phyloP scores from a whole-genome alignment of 495 filamentous ascomycete genomes.

The Pseudotulostoma volvatum region DNA sequence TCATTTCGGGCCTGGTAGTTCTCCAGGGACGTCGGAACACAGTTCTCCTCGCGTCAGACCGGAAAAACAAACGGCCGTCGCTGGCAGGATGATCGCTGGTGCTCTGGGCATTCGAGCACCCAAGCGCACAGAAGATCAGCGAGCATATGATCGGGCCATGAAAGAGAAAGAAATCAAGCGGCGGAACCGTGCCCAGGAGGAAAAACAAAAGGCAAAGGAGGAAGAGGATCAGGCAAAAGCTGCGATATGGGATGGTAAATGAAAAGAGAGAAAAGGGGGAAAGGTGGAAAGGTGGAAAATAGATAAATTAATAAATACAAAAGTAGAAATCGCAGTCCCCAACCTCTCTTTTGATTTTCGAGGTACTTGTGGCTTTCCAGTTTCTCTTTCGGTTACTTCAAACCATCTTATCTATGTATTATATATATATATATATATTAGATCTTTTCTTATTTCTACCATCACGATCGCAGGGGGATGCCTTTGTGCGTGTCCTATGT shows the following conservation, averaged over 20 bases:
- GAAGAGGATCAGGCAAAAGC: slow-evolving; percentile 55
- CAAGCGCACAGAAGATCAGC: slow-evolving; percentile 72
- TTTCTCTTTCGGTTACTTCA: no score
- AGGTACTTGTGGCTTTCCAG: no score
- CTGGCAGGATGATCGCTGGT: slow-evolving; percentile 75
- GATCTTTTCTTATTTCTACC: no score
- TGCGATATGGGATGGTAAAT: slow-evolving; percentile 77
- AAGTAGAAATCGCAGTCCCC: no score
- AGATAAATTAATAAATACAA: no score
- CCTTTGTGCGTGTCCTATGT: no score
- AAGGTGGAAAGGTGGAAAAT: no score
- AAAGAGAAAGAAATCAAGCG: slow-evolving; percentile 73
- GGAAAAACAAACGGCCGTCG: slow-evolving; percentile 86
- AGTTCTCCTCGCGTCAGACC: slow-evolving; percentile 33
- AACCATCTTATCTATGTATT: no score
- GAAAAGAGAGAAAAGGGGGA: no score
- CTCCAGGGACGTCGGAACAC: slow-evolving; percentile 1
- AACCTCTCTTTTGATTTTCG: no score
- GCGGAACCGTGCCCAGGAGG: slow-evolving; percentile 55
- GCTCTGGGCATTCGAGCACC: slow-evolving; percentile 71
- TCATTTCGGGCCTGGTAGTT: slow-evolving; percentile 3
- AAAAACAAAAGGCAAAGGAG: slow-evolving; percentile 41
- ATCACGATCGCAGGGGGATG: no score
- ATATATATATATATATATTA: no score
- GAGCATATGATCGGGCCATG: slow-evolving; percentile 67